These are phyloP conservation scores for Tetracladium setigerum DNA, from an alignment of 495 filamentous ascomycete genomes.

Conservation along the genomic window DNA sequence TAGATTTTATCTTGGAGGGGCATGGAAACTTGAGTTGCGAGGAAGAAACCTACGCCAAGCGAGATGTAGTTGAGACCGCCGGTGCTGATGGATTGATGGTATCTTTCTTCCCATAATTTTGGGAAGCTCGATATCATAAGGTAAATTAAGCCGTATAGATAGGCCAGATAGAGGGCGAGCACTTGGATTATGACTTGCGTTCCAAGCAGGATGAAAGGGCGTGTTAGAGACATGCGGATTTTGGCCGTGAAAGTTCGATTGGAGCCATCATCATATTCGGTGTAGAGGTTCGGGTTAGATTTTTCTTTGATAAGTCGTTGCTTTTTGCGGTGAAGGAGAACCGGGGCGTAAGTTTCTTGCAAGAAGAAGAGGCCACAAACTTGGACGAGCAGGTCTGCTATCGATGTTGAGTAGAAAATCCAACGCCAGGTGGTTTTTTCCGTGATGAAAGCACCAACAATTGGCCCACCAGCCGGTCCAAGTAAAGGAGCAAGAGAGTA, in stretches of 20 bases:
- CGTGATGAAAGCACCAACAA: slow-evolving; percentile 59
- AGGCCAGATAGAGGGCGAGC: slow-evolving; percentile 57
- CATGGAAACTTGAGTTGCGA: slow-evolving; percentile 40
- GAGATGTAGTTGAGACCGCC: slow-evolving; percentile 58
- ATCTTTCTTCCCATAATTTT: slow-evolving; percentile 49
- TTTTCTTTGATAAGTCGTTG: slow-evolving; percentile 53
- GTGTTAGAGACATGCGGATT: slow-evolving; percentile 42
- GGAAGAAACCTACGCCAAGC: slow-evolving; percentile 46
- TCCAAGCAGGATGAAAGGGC: slow-evolving; percentile 50
- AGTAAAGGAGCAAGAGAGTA: slow-evolving; percentile 61
- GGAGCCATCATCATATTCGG: slow-evolving; percentile 48
- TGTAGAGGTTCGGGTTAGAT: slow-evolving; percentile 52
- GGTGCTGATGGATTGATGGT: slow-evolving; percentile 52
- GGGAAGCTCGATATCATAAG: slow-evolving; percentile 66
- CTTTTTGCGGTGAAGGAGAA: slow-evolving; percentile 50
- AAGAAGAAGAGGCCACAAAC: slow-evolving; percentile 57
- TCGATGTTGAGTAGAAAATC: slow-evolving; percentile 58
- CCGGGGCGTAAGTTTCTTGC: slow-evolving; percentile 62
- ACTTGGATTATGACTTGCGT: slow-evolving; percentile 55
- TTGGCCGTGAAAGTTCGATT: slow-evolving; percentile 35
- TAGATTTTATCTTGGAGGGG: slow-evolving; percentile 57
- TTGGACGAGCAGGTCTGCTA: slow-evolving; percentile 56
- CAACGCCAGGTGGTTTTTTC: slow-evolving; percentile 65
- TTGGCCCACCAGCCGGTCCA: slow-evolving; percentile 58
- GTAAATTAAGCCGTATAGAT: slow-evolving; percentile 66